Evolutionary conservation across 2,329 filamentous ascomycete species (phyloP), one percentile per base, ranked within the genome.

Genomic region (Gaeumannomyces sp.): DNA sequence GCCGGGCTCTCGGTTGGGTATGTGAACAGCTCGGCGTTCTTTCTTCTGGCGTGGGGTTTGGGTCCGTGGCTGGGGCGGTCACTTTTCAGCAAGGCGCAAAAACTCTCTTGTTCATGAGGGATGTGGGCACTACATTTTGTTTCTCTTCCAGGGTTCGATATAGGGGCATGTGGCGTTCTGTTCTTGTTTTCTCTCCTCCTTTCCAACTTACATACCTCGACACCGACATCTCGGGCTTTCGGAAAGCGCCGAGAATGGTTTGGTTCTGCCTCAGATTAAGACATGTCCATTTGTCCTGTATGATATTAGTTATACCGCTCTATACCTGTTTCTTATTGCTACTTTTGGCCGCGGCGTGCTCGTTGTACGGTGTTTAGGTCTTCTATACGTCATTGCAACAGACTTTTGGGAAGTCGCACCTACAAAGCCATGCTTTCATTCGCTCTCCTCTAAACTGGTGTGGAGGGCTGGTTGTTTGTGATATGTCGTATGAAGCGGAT

Each of bases 71-170:
- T 53, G 45, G 45, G 38, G 22, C 10, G 22, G 45, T 53, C 45
- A 53, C 45, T 53, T 53, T 45, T 53, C 19, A 53, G 45, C 45
- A 53, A n/a, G 45, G 45, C 45, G 45, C 45, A n/a, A 53, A 53
- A 53, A 10, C 8, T 53, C 22, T 53, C 19, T 53, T 53, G 22
- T 53, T 53, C 22, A 53, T 53, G 45, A 25, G 45, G 14, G 38
- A 45, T 45, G 38, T 25, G 22, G 45, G 45, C 19, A 53, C 25
- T 53, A 2, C 16, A 45, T n/a, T 53, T 53, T n/a, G n/a, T 53
- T 53, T 45, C 19, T 22, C 38, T 45, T 45, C 4, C 38, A 45
- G 14, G 6, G 19, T 53, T 53, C 22, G 45, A 53, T 53, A n/a
- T 53, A 53, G 19, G 45, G 45, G 45, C 45, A 11, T 25, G 19